phyloP scores from a whole-genome alignment of 495 filamentous ascomycete species.

The Daldinia loculata region DNA sequence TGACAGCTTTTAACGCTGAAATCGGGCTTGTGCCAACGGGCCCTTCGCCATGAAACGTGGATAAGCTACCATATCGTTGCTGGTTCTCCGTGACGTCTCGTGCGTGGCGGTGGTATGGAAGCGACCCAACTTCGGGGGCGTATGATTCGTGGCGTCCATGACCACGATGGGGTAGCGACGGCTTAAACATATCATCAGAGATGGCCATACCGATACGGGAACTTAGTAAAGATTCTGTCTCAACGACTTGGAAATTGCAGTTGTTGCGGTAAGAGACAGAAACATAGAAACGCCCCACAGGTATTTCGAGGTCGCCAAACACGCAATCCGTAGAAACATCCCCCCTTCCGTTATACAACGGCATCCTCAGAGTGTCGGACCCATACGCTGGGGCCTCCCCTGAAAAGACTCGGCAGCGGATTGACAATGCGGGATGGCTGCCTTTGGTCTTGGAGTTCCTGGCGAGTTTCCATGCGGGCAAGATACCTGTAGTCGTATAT shows the following conservation, averaged over 20 bases:
- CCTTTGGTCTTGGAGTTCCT: constrained; percentile 73
- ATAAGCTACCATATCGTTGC: constrained; percentile 90
- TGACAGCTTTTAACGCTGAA: constrained; percentile 78
- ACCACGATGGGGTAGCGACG: constrained; percentile 64
- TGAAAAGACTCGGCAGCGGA: constrained; percentile 79
- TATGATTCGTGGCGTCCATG: constrained; percentile 52
- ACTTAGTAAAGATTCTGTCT: constrained; percentile 88
- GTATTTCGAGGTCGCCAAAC: constrained; percentile 83
- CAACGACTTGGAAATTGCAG: constrained; percentile 90
- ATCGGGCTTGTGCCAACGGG: constrained; percentile 83
- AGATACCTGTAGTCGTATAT: constrained; percentile 81
- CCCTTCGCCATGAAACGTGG: constrained; percentile 88
- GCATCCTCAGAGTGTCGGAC: constrained; percentile 73
- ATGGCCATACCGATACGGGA: constrained; percentile 90
- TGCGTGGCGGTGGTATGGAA: constrained; percentile 64
- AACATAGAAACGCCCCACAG: constrained; percentile 82
- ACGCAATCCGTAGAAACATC: constrained; percentile 77
- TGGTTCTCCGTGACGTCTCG: constrained; percentile 68
- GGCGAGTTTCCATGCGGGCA: constrained; percentile 89
- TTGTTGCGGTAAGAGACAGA: constrained; percentile 84
- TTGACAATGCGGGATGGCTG: constrained; percentile 68
- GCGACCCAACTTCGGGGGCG: constrained; percentile 73
- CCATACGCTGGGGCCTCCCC: constrained; percentile 61
- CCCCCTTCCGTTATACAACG: constrained; percentile 71
- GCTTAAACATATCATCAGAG: constrained; percentile 86